phyloP scores from a whole-genome alignment of 2,329 filamentous ascomycete genomes.

The Clonostachys sp. region DNA sequence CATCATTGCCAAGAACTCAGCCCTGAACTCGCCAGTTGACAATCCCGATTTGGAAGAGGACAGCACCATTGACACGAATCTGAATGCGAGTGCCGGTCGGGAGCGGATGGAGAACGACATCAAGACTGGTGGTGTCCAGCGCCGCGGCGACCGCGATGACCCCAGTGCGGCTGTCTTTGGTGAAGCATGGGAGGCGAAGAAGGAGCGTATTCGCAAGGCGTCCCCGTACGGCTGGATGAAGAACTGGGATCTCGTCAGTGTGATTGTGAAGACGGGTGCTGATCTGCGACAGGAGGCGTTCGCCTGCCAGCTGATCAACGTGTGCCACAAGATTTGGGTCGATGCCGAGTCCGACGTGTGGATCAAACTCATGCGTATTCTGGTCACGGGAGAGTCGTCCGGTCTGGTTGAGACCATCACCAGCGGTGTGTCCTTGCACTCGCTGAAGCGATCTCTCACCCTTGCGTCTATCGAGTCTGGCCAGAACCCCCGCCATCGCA shows the following conservation, averaged over 20 bases:
- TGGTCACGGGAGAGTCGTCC: conserved; percentile 80
- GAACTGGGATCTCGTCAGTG: conserved; percentile 83
- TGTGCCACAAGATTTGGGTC: conserved; percentile 78
- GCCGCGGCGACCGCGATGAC: conserved; percentile 78
- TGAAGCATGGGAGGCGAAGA: conserved; percentile 81
- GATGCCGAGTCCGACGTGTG: conserved; percentile 74
- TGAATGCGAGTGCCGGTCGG: conserved; percentile 69
- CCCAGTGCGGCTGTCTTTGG: conserved; percentile 83
- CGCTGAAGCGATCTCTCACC: conserved; percentile 76
- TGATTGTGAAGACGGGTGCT: conserved; percentile 83
- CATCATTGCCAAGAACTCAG: conserved; percentile 71
- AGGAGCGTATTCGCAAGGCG: conserved; percentile 76
- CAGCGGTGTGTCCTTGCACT: conserved; percentile 83
- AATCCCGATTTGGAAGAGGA: conserved; percentile 53
- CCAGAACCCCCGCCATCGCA: conserved; percentile 67
- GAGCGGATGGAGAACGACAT: conserved; percentile 87
- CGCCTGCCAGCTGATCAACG: conserved; percentile 77
- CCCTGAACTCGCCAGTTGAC: conserved; percentile 28
- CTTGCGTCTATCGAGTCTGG: conserved; percentile 69
- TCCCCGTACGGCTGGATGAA: conserved; percentile 87
- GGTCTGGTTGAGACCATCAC: conserved; percentile 85
- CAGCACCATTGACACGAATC: conserved; percentile 40
- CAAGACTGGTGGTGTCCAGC: conserved; percentile 78
- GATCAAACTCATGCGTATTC: conserved; percentile 83
- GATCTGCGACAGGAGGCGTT: conserved; percentile 83